Evolutionary conservation across 2,329 filamentous ascomycete species (phyloP).

Genomic region (Venturia asperata): DNA sequence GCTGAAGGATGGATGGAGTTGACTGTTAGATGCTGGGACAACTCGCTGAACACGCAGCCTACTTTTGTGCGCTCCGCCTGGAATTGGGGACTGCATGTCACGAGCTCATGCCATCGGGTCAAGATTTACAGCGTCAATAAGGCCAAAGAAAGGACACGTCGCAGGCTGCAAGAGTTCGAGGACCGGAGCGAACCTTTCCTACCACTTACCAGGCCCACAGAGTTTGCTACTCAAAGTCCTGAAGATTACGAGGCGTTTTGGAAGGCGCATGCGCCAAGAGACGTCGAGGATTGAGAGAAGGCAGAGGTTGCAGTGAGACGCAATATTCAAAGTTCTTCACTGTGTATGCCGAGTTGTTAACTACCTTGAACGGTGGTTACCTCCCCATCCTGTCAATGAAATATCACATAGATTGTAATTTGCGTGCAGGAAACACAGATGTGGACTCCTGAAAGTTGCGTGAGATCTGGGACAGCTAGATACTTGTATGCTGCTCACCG

Average conservation of each 20-base stretch:
- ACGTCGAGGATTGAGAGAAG: constrained; percentile 1
- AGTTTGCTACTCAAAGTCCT: constrained; percentile 8
- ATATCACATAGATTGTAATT: background rate
- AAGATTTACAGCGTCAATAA: constrained; percentile 56
- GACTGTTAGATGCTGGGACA: constrained; percentile 39
- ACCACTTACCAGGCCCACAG: constrained; percentile 16
- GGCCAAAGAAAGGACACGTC: constrained; percentile 9
- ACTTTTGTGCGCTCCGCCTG: constrained; percentile 24
- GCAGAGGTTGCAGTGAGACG: background rate
- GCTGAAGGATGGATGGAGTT: constrained; percentile 43
- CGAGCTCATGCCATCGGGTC: constrained; percentile 54
- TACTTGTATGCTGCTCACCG: background rate
- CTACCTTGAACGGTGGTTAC: background rate
- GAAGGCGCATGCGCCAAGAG: constrained; percentile 7
- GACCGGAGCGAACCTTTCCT: constrained; percentile 11
- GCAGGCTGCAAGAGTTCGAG: constrained; percentile 15
- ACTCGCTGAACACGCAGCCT: constrained; percentile 42
- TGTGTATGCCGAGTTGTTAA: background rate
- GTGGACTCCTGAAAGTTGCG: background rate
- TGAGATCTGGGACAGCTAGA: background rate
- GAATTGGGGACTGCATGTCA: constrained; percentile 63
- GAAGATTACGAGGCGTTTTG: constrained; percentile 19
- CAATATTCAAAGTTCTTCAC: background rate
- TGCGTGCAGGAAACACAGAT: background rate
- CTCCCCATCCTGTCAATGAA: background rate